Evolutionary conservation across 768 basidiomycete species (phyloP).

Genomic region (Psilocybe subaeruginosa): DNA sequence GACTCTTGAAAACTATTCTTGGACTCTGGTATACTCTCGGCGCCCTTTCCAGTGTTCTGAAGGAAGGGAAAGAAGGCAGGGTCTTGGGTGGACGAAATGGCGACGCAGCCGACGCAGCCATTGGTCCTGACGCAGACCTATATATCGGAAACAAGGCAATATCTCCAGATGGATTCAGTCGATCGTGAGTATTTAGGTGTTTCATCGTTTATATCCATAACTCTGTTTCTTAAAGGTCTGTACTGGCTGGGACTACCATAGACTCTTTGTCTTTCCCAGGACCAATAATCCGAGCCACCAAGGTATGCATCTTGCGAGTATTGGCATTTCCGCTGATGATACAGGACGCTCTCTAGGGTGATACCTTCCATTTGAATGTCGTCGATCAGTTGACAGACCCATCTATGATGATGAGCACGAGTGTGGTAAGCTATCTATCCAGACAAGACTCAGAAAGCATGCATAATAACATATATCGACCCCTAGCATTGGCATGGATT

Average conservation of each 20-base stretch:
- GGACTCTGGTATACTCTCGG: background rate
- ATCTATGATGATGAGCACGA: conserved; percentile 49
- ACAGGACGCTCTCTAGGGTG: conserved; percentile 27
- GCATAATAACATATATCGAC: background rate
- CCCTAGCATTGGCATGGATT: conserved; percentile 59
- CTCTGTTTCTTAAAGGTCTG: conserved; percentile 2
- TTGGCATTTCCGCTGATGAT: too few relatives aligned
- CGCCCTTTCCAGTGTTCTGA: background rate
- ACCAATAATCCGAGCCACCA: conserved; percentile 21
- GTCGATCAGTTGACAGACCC: conserved; percentile 45
- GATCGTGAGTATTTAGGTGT: background rate
- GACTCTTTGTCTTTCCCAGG: conserved; percentile 20
- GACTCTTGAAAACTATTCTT: background rate
- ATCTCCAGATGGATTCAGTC: background rate
- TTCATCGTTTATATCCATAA: background rate
- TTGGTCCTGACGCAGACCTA: background rate
- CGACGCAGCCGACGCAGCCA: background rate
- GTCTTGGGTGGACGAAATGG: background rate
- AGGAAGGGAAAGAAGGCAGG: too few relatives aligned
- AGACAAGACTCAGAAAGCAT: too few relatives aligned
- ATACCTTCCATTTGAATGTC: conserved; percentile 48
- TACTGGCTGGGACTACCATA: conserved; percentile 12
- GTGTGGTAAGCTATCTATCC: conserved; percentile 38
- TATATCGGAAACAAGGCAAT: background rate
- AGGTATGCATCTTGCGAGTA: conserved; percentile 9